These are phyloP conservation scores for Fusarium falciforme DNA, from an alignment of 2,329 filamentous ascomycete genomes.

Conservation along the genomic window DNA sequence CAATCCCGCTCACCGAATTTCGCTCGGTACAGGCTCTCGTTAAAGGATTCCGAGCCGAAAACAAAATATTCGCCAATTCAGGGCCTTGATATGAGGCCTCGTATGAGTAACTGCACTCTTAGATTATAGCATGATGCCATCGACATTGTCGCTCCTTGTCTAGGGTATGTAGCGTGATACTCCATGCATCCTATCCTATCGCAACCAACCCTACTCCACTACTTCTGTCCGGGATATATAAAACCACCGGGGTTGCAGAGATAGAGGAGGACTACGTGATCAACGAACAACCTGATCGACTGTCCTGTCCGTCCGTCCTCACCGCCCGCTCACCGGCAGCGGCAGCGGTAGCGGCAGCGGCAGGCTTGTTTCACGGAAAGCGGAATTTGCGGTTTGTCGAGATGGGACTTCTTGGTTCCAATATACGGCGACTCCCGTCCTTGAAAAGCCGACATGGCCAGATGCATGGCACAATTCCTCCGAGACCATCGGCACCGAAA, in stretches of 20 bases:
- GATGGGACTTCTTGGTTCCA: neutral
- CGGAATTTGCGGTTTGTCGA: neutral
- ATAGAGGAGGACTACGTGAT: neutral
- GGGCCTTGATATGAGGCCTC: constrained; percentile 10
- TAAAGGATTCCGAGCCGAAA: neutral
- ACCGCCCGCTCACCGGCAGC: neutral
- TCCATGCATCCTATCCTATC: neutral
- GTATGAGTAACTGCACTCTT: constrained; percentile 2
- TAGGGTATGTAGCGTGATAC: constrained; percentile 3
- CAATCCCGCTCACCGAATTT: neutral
- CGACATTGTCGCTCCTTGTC: neutral
- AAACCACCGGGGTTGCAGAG: constrained; percentile 1
- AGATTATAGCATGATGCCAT: neutral
- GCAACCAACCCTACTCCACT: neutral
- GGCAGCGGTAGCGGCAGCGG: neutral
- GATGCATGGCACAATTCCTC: constrained; percentile 15
- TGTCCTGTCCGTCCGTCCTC: neutral
- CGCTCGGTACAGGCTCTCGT: neutral
- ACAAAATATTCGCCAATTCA: neutral
- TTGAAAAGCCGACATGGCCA: constrained; percentile 21
- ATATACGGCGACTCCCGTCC: constrained; percentile 16
- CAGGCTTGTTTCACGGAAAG: neutral
- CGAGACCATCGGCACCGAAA: neutral
- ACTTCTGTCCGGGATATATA: constrained; percentile 1
- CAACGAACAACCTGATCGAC: neutral